Evolutionary conservation across 352 stramenopile genomes (phyloP), one percentile per base, ranked within the genome.

Genomic region (Globisporangium yorkense): DNA sequence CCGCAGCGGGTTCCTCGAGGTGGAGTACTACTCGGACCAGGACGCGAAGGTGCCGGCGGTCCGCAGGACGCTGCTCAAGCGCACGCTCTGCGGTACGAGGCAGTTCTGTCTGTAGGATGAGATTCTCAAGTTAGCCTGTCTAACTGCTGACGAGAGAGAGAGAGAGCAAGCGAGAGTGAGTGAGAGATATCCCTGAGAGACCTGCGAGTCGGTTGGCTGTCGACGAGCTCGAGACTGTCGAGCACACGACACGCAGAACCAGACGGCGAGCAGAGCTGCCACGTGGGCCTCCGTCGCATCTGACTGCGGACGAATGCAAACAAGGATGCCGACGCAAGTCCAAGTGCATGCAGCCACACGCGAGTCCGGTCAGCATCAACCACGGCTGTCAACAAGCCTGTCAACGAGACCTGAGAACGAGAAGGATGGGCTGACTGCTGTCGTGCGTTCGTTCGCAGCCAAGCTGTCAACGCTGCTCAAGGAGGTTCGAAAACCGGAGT

Each of bases 11-110:
- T 91, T 74, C 46, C 62, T 93, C 5, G 66, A 82, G 53, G 65
- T 93, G 49, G 79, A 91, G 62, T 93, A 93, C 58, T 85, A 84
- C 49, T 88, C 83, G 18, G 77, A 73, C 1, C 68, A 74, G 47
- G 80, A 91, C 52, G 70, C 71, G 15, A 75, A 81, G 0, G 62
- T 91, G 40, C 57, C 71, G 20, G 54, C 69, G 8, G 70, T 89
- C 53, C 80, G 84, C 21, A 86, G 79, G 61, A 67, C 74, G 51
- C 71, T 93, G 27, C 61, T 89, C 58, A 69, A 66, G 37, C 65
- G 76, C 16, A 75, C 86, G 31, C 59, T 93, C 4, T 88, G 79
- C 6, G 84, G 84, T 27, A 92, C 81, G 18, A 70, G 76, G 16
- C 70, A 80, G 16, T 92, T 86, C 43, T 88, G 74, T n/a, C 56